Conservation (phyloP, 345 rosid species). For the Rhizophora apiculata region DNA sequence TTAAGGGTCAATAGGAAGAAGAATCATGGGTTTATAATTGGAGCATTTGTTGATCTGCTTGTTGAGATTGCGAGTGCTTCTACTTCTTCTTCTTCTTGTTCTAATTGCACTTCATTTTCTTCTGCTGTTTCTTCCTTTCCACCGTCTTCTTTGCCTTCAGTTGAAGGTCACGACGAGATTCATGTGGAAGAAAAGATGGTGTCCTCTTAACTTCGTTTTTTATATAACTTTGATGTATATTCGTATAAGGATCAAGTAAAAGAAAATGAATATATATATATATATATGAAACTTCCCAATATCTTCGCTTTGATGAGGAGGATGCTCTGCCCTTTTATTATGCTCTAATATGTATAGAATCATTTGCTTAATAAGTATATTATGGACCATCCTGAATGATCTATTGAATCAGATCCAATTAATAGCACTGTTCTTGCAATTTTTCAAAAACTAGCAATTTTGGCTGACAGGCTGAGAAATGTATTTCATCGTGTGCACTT, state of each 20-base stretch:
- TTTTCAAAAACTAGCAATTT: too few species aligned
- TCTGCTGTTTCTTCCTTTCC: conserved; percentile 64
- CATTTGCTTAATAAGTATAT: too few species aligned
- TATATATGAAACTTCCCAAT: too few species aligned
- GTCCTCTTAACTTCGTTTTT: conserved; percentile 4
- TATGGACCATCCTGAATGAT: too few species aligned
- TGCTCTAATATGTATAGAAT: too few species aligned
- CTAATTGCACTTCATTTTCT: conserved; percentile 28
- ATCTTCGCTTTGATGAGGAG: too few species aligned
- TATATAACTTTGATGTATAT: conserved; percentile 18
- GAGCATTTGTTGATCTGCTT: conserved; percentile 77
- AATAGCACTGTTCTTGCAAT: too few species aligned
- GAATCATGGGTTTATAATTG: conserved; percentile 65
- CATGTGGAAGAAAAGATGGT: conserved; percentile 14
- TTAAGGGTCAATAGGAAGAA: conserved; percentile 66
- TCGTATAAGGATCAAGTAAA: conserved; percentile 1
- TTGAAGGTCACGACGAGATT: conserved; percentile 15
- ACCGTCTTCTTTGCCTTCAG: conserved; percentile 26
- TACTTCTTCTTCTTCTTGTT: conserved; percentile 22
- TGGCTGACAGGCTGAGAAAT: too few species aligned
- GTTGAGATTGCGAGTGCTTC: conserved; percentile 34
- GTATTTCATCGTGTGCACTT: too few species aligned
- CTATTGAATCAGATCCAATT: too few species aligned
- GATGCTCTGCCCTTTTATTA: too few species aligned
- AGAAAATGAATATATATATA: neutral